Evolutionary conservation across 2,329 filamentous ascomycete genomes (phyloP).

Genomic region (Fusarium chuoi): DNA sequence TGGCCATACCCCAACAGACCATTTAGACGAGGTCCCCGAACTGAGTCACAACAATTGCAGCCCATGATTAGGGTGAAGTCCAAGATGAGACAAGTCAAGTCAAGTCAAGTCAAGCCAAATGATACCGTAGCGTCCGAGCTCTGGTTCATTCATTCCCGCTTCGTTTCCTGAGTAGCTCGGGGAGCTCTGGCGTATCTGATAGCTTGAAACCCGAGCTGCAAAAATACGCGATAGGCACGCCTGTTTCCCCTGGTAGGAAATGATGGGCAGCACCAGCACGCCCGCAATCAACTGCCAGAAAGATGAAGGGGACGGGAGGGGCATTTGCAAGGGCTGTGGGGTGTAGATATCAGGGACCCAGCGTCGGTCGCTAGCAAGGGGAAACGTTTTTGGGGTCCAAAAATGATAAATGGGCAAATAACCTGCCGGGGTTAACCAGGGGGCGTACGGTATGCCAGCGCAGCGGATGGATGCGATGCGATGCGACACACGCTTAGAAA

Average conservation of each 20-base stretch:
- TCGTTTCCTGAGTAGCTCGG: conserved; percentile 16
- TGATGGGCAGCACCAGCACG: conserved; percentile 16
- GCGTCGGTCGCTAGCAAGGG: background rate
- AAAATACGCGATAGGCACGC: conserved; percentile 5
- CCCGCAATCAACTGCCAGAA: conserved; percentile 27
- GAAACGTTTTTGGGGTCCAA: conserved; percentile 15
- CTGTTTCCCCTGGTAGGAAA: conserved; percentile 14
- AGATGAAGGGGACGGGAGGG: conserved; percentile 33
- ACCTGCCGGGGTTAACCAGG: background rate
- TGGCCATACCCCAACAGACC: background rate
- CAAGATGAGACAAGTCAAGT: background rate
- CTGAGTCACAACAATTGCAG: background rate
- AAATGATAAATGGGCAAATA: conserved; percentile 10
- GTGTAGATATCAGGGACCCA: background rate
- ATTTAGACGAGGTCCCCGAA: conserved; percentile 3
- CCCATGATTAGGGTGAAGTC: background rate
- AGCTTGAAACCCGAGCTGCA: conserved; percentile 10
- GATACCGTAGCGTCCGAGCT: conserved; percentile 5
- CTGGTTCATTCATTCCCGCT: conserved; percentile 19
- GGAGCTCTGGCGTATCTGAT: conserved; percentile 4
- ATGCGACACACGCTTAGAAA: background rate
- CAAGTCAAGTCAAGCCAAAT: background rate
- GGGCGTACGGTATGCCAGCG: background rate
- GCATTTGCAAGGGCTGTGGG: conserved; percentile 17
- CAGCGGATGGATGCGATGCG: background rate